A percentile compares a stretch with the other conserved stretches of the same genome.
These are phyloP conservation scores for Aspergillus wentii DNA, from an alignment of 495 filamentous ascomycete species.

Conservation along the genomic window DNA sequence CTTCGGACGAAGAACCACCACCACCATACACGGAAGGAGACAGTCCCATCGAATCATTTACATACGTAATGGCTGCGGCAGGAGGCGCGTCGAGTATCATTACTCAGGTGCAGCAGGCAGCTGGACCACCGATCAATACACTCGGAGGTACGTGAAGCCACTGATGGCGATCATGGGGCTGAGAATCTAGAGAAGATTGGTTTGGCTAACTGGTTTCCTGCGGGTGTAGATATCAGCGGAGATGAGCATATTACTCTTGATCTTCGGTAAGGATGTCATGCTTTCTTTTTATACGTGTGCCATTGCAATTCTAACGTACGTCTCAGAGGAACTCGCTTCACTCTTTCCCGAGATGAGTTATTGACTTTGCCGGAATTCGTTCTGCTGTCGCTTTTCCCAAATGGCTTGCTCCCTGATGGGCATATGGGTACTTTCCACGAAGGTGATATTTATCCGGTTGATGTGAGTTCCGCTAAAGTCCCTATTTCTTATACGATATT, in stretches of 20 bases:
- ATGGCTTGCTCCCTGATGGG: conserved; percentile 94
- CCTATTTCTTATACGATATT: too few relatives aligned
- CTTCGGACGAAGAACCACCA: conserved; percentile 80
- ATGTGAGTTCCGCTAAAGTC: conserved; percentile 61
- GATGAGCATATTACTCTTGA: conserved; percentile 97
- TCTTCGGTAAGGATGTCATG: conserved; percentile 60
- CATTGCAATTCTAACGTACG: conserved; percentile 9
- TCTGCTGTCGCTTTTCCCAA: conserved; percentile 95
- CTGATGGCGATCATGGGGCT: conserved; percentile 4
- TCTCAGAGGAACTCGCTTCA: conserved; percentile 82
- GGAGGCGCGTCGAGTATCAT: conserved; percentile 97
- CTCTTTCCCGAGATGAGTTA: conserved; percentile 88
- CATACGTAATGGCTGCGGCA: conserved; percentile 96
- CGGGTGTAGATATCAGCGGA: conserved; percentile 64
- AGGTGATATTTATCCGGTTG: conserved; percentile 91
- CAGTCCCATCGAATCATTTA: conserved; percentile 88
- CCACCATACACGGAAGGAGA: conserved; percentile 93
- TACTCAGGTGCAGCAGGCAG: conserved; percentile 94
- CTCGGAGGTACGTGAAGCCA: conserved; percentile 66
- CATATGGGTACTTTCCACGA: conserved; percentile 92
- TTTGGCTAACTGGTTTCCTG: conserved; percentile 10
- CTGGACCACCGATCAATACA: conserved; percentile 76
- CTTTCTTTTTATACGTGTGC: conserved; percentile 2
- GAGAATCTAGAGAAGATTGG: not conserved
- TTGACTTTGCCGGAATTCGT: conserved; percentile 96